Conservation (phyloP, 2,329 filamentous ascomycete species). For the Aureobasidium sp. region DNA sequence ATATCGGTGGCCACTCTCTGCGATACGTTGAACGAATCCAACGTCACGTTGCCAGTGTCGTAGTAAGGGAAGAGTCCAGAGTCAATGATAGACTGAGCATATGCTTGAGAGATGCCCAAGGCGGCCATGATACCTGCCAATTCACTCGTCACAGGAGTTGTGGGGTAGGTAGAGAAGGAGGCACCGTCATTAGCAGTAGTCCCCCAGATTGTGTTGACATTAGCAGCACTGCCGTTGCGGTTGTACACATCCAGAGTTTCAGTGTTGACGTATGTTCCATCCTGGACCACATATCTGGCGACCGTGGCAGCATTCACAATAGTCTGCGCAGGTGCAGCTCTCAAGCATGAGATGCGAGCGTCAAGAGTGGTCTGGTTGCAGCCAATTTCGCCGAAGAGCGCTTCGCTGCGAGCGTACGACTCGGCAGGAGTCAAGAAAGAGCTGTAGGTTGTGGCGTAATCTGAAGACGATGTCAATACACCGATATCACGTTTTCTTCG, state of each 20-base stretch:
- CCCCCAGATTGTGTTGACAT: conserved; percentile 50
- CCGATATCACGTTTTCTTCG: not conserved
- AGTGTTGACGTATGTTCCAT: conserved; percentile 48
- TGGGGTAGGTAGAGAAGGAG: conserved; percentile 44
- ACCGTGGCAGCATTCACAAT: conserved; percentile 34
- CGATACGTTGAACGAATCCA: conserved; percentile 49
- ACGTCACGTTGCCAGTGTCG: conserved; percentile 41
- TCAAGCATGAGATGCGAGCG: conserved; percentile 47
- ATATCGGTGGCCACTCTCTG: conserved; percentile 50
- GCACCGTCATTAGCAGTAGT: conserved; percentile 47
- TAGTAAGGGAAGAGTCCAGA: conserved; percentile 44
- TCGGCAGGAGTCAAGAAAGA: conserved; percentile 50
- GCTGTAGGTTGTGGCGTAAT: conserved; percentile 49
- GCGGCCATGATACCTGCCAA: conserved; percentile 36
- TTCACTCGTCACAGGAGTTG: conserved; percentile 33
- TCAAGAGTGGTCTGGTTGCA: conserved; percentile 40
- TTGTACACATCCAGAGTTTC: conserved; percentile 39
- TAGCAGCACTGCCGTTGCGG: conserved; percentile 36
- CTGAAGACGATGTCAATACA: not conserved
- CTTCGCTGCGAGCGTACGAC: conserved; percentile 39
- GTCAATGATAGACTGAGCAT: conserved; percentile 34
- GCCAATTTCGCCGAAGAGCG: conserved; percentile 43
- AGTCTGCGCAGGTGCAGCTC: conserved; percentile 35
- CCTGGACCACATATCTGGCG: conserved; percentile 49
- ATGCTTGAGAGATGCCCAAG: conserved; percentile 35